phyloP scores from a whole-genome alignment of 345 rosid species.

The Gossypium thurberi region DNA sequence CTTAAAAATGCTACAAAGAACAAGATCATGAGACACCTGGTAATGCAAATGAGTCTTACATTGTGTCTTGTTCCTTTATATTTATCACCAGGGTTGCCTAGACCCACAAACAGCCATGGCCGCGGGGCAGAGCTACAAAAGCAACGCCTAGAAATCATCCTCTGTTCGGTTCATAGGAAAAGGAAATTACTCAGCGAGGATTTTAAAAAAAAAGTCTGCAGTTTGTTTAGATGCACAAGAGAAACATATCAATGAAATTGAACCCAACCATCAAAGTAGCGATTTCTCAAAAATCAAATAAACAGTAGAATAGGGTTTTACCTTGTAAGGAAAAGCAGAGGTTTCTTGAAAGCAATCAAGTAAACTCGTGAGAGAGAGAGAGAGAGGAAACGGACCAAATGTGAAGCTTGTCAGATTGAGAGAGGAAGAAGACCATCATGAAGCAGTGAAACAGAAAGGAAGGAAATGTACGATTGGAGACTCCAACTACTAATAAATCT shows the following conservation, averaged over 20 bases:
- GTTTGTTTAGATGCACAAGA: not conserved
- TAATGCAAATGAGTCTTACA: slow-evolving; percentile 26
- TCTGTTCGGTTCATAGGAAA: slow-evolving; percentile 1
- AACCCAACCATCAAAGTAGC: not conserved
- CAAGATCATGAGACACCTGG: not conserved
- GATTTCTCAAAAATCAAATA: not conserved
- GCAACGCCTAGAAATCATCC: slow-evolving; percentile 29
- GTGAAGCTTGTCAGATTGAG: too few relatives aligned
- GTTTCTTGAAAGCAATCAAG: not conserved
- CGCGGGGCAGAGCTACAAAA: slow-evolving; percentile 44
- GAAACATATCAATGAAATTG: not conserved
- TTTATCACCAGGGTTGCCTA: slow-evolving; percentile 90
- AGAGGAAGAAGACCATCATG: too few relatives aligned
- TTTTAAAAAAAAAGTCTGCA: not conserved
- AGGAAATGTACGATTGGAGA: too few relatives aligned
- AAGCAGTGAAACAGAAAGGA: too few relatives aligned
- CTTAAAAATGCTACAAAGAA: slow-evolving; percentile 8
- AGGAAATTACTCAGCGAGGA: not conserved
- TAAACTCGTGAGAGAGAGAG: not conserved
- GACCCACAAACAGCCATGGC: slow-evolving; percentile 80
- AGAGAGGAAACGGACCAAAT: too few relatives aligned
- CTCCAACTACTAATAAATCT: too few relatives aligned
- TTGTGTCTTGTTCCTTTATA: slow-evolving; percentile 77
- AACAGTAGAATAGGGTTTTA: not conserved
- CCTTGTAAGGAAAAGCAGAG: not conserved